Percentiles rank a stretch among this genome's conserved stretches.
phyloP scores from a whole-genome alignment of 306 rosid genomes.

The Medicago ruthenica region DNA sequence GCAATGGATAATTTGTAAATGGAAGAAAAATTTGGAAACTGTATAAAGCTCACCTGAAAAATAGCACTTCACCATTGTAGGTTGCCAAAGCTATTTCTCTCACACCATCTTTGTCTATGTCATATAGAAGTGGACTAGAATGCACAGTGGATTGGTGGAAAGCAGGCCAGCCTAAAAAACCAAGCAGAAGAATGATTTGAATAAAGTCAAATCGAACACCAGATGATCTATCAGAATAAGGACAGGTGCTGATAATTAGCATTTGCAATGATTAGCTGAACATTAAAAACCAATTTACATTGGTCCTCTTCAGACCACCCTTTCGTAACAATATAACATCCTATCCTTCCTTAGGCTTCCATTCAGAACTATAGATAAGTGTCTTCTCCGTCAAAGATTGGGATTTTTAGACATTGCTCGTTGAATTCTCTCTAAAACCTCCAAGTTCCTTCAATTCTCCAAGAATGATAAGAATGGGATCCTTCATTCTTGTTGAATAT shows the following conservation, averaged over 20 bases:
- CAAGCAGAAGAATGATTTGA: conserved; percentile 40
- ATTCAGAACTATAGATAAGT: conserved; percentile 2
- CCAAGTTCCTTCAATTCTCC: not conserved
- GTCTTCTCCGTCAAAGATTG: not conserved
- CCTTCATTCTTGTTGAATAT: not conserved
- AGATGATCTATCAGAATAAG: conserved; percentile 19
- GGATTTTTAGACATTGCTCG: not conserved
- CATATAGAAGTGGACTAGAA: conserved; percentile 90
- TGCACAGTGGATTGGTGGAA: conserved; percentile 99
- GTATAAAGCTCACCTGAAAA: conserved; percentile 78
- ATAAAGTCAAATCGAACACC: conserved; percentile 31
- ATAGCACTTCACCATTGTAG: conserved; percentile 95
- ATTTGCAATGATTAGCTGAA: conserved; percentile 12
- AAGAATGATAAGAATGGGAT: not conserved
- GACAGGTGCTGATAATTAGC: conserved; percentile 28
- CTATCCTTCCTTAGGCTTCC: conserved; percentile 5
- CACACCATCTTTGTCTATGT: conserved; percentile 97
- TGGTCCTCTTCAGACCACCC: conserved; percentile 29
- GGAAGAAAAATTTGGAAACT: conserved; percentile 18
- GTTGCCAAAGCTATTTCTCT: conserved; percentile 96
- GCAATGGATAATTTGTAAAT: conserved; percentile 12
- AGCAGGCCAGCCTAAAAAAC: conserved; percentile 95
- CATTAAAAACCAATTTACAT: conserved; percentile 1
- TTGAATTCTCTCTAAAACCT: not conserved
- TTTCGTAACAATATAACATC: conserved; percentile 25